Conservation (phyloP, 2,329 filamentous ascomycete species). For the Cordyceps farinosa region DNA sequence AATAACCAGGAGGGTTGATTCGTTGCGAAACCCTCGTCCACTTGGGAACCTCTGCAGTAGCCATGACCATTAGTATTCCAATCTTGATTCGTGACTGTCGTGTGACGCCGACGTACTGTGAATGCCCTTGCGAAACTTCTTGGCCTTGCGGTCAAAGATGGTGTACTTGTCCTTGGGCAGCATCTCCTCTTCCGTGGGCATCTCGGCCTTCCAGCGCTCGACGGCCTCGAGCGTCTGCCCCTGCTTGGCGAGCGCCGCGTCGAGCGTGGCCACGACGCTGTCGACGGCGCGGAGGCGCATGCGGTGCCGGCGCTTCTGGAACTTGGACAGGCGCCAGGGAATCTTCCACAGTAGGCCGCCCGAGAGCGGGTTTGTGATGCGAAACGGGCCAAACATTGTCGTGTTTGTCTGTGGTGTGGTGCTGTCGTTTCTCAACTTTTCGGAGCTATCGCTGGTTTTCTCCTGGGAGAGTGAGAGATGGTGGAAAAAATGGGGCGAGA, state of each 20-base stretch:
- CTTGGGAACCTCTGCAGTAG: constrained; percentile 67
- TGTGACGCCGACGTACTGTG: constrained; percentile 68
- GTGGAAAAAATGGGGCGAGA: constrained; percentile 26
- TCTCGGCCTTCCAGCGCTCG: constrained; percentile 89
- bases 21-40: constrained; percentile 96
- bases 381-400: constrained; percentile 81
- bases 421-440: not conserved
- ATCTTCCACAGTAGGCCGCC: constrained; percentile 93
- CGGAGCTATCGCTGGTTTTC: constrained; percentile 1
- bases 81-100: not conserved
- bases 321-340: constrained; percentile 89
- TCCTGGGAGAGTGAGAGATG: not conserved
- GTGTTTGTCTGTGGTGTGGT: constrained; percentile 2
- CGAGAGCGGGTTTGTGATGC: constrained; percentile 70
- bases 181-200: constrained; percentile 97
- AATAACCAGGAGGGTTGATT: constrained; percentile 93
- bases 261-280: constrained; percentile 77
- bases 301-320: constrained; percentile 86
- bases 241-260: constrained; percentile 70
- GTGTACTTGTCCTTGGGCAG: constrained; percentile 95
- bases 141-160: constrained; percentile 93
- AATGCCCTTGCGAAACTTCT: constrained; percentile 93
- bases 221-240: constrained; percentile 71
- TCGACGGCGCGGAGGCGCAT: constrained; percentile 82
- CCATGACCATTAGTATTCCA: constrained; percentile 9